Evolutionary conservation across 2,329 filamentous ascomycete species (phyloP), one percentile per base, ranked within the genome.

Genomic region (Colletotrichum gloeosporioides): DNA sequence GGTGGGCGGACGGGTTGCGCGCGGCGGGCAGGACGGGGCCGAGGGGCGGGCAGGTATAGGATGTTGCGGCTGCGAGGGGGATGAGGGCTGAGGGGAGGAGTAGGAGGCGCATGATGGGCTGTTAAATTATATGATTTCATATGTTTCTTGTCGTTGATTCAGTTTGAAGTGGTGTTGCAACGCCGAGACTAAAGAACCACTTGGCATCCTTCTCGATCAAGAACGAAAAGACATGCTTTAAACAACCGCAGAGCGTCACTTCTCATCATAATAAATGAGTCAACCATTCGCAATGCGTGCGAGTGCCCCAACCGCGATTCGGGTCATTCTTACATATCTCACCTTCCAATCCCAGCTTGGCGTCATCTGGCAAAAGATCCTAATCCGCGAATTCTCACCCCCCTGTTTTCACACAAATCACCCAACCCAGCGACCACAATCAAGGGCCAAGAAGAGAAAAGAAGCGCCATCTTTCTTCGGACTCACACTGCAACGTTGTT

Each of bases 11-110:
- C 7, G 76, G 75, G 65, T n/a, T 27, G 15, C 57, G 72, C 5
- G 77, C 66, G 2, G 34, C 34, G 18, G 77, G 77, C 3, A 77
- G 69, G 53, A 69, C 77, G 18, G 77, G 39, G 65, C 78, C 78
- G 25, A 71, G 64, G 10, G 76, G 73, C 7, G 76, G 68, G 65
- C 78, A 79, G 25, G 73, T 71, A 10, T 62, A 69, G 12, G 74
- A 59, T 0, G 39, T 18, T 16, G 39, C 61, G 10, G 39, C 68
- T n/a, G 61, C n/a, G 12, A 68, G 59, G 61, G 7, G 44, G 15
- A 57, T 44, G 22, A 70, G 63, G 32, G 49, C 31, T n/a, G 67
- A 25, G 2, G 70, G 39, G 7, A 77, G n/a, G 57, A 39, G 4
- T 32, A 32, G 44, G 5, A 36, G 18, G 32, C 63, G 64, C 73